Base-by-base conservation (phyloP, 495 filamentous ascomycete genomes). In the Trichoderma asperelloides region DNA sequence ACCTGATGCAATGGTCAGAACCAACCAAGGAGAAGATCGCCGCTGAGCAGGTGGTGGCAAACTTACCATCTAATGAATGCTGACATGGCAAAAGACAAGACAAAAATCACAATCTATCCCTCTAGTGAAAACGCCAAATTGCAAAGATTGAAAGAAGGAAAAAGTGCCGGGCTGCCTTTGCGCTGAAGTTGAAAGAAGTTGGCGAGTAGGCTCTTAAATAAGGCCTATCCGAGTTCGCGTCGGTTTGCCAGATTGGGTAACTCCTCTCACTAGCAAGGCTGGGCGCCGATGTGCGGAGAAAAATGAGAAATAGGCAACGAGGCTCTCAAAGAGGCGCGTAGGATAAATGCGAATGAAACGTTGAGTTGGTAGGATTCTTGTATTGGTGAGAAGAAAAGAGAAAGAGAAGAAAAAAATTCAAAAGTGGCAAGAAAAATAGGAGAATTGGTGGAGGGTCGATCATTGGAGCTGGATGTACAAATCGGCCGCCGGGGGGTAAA, bases 1-100 rank as follows among this genome's bases (percentile, higher is more conserved):
- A 97, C 94, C 94, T 97, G 77, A 30, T 23, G 63, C 62, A 8
- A 47, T 23, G 28, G 47, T 66, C 47, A 66, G 65, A 66, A 64
- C 6, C 33, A 3, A 13, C 18, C 16, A 7, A 25, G 23, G 13
- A 6, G 2, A 18, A 18, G 55, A 60, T 60, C 18, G 25, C 11
- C 55, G 11, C 43, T 47, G 13, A 47, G 15, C 33, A 47, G n/a
- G 27, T 25, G 27, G 55, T 60, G 55, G 55, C 55, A 60, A 30
- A 60, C 55, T 60, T 30, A 60, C 55, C 55, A 60, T 6, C 55
- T 18, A 30, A 60, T 28, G n/a, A 60, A 60, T 28, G 55, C 12
- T 28, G 55, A 18, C 55, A 60, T 60, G 55, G 13, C 7, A 25
- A 30, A 30, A 21, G 2, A 12, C 8, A 13, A 8, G 16, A 3